These are phyloP conservation scores for Podospora conica DNA, from an alignment of 495 filamentous ascomycete genomes.

Conservation along the genomic window DNA sequence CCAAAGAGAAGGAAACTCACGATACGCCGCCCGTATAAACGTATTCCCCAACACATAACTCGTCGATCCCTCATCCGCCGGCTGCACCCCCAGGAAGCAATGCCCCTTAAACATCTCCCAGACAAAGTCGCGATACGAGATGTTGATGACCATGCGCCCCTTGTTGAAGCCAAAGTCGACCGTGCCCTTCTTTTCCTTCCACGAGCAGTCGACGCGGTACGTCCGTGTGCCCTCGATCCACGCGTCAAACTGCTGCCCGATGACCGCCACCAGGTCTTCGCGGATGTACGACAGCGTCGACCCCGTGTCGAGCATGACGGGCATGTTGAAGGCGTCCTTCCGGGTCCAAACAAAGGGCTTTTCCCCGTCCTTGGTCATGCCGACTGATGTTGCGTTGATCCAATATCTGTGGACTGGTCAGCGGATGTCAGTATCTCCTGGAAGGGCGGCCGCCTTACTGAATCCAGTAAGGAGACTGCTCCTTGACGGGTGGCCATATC, in stretches of 20 bases:
- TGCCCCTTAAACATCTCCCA: conserved; percentile 33
- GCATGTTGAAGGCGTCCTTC: conserved; percentile 29
- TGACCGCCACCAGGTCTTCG: conserved; percentile 29
- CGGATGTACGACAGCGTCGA: conserved; percentile 40
- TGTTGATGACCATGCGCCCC: conserved; percentile 36
- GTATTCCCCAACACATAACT: conserved; percentile 39
- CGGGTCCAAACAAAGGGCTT: conserved; percentile 26
- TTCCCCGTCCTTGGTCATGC: conserved; percentile 29
- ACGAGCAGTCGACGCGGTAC: conserved; percentile 35
- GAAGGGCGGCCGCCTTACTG: conserved; percentile 23
- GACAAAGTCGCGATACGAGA: conserved; percentile 41
- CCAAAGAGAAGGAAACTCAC: conserved; percentile 21
- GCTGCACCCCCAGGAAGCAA: conserved; percentile 39
- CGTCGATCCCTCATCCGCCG: conserved; percentile 25
- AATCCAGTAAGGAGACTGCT: conserved; percentile 31
- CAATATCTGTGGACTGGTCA: conserved; percentile 29
- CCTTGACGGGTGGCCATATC: conserved; percentile 37
- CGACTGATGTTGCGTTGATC: conserved; percentile 39
- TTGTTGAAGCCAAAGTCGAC: conserved; percentile 42
- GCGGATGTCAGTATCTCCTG: neutral
- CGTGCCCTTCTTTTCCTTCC: conserved; percentile 28
- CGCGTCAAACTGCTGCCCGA: conserved; percentile 32
- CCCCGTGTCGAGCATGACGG: conserved; percentile 37
- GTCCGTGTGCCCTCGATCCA: conserved; percentile 30
- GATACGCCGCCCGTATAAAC: conserved; percentile 39